These are phyloP conservation scores for Solanum hybrid DNA, from an alignment of 305 asterid species.

Conservation along the genomic window DNA sequence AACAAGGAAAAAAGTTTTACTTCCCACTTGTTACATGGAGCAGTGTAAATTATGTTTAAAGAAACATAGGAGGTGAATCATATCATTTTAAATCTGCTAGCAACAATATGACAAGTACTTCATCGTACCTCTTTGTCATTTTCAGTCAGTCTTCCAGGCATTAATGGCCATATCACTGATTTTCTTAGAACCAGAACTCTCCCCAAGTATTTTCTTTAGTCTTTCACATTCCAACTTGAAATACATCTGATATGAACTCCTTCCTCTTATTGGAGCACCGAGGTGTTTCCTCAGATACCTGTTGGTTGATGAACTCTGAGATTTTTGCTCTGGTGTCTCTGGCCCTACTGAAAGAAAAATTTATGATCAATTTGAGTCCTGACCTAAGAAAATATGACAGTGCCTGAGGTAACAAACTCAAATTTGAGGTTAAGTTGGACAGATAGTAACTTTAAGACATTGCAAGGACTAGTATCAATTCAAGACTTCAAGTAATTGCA, in stretches of 20 bases:
- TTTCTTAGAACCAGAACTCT: conserved; percentile 19
- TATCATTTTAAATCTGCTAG: background rate
- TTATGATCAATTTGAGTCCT: background rate
- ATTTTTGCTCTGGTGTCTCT: conserved; percentile 12
- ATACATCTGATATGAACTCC: conserved; percentile 54
- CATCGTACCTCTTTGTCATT: conserved; percentile 40
- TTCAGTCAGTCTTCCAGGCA: conserved; percentile 45
- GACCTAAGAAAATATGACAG: background rate
- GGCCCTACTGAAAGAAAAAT: conserved; percentile 20
- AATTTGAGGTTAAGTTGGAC: background rate
- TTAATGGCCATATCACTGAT: conserved; percentile 30
- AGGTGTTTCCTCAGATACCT: conserved; percentile 15
- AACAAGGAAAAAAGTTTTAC: background rate
- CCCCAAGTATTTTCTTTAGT: conserved; percentile 33
- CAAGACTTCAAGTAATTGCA: background rate
- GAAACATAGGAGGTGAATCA: background rate
- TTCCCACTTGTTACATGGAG: background rate
- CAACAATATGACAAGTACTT: background rate
- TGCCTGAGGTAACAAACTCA: background rate
- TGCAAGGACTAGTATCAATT: background rate
- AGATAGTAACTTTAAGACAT: background rate
- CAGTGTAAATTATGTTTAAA: background rate
- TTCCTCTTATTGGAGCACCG: conserved; percentile 34
- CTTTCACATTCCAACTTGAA: conserved; percentile 40
- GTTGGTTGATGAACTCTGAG: conserved; percentile 1